phyloP scores from a whole-genome alignment of 140 eudicot species.

The Bidens hawaiensis region DNA sequence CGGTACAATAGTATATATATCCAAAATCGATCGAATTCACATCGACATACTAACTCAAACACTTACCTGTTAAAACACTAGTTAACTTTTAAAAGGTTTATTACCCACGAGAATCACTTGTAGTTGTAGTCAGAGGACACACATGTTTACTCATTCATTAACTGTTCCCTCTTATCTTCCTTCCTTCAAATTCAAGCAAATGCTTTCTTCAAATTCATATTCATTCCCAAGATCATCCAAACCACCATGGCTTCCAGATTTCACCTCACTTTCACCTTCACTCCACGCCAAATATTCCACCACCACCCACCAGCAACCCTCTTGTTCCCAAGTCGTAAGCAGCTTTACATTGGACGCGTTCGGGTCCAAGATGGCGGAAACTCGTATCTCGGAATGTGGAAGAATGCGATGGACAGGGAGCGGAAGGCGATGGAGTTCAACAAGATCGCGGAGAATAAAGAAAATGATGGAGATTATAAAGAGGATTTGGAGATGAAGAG shows the following conservation, averaged over 20 bases:
- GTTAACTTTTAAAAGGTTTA: not conserved
- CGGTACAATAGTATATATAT: no score
- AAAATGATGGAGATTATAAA: no score
- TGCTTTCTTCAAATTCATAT: not conserved
- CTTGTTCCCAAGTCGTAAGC: not conserved
- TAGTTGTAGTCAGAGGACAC: not conserved
- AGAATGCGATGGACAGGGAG: slow-evolving; percentile 67
- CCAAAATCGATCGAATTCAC: no score
- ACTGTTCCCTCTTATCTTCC: not conserved
- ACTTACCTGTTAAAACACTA: no score
- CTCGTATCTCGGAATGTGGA: slow-evolving; percentile 90
- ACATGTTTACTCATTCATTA: not conserved
- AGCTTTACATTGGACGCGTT: no score
- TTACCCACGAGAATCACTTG: not conserved
- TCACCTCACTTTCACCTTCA: slow-evolving; percentile 28
- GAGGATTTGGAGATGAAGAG: slow-evolving; percentile 64
- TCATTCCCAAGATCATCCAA: not conserved
- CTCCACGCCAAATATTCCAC: not conserved
- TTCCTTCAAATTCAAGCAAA: not conserved
- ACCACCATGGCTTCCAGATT: slow-evolving; percentile 47
- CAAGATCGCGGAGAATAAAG: slow-evolving; percentile 32
- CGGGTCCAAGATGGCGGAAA: slow-evolving; percentile 37
- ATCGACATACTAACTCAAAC: no score
- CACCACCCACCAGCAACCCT: not conserved
- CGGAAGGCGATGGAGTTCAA: slow-evolving; percentile 49